Conservation (phyloP, 148 eudicot genomes). For the Camellia sinensis region DNA sequence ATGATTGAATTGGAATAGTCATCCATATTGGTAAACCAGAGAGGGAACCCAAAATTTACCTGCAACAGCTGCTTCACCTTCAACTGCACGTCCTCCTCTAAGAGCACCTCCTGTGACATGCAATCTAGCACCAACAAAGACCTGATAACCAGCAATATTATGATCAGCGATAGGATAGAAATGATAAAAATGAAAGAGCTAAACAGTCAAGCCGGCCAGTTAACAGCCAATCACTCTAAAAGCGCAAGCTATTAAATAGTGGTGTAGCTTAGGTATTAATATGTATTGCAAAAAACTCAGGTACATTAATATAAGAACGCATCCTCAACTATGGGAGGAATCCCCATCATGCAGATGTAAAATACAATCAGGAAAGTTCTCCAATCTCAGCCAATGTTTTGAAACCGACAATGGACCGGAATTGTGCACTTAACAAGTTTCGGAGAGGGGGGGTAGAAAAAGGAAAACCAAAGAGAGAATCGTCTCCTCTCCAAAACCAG, state of each 20-base stretch:
- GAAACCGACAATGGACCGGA: neutral
- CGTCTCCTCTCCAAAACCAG: neutral
- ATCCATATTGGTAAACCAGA: constrained; percentile 1
- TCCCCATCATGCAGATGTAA: neutral
- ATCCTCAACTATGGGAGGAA: neutral
- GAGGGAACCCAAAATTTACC: constrained; percentile 39
- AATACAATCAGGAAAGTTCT: neutral
- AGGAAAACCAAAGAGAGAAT: neutral
- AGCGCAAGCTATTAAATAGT: neutral
- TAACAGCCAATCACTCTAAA: neutral
- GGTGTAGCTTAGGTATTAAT: neutral
- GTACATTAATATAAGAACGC: neutral
- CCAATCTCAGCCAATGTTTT: neutral
- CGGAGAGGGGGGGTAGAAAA: neutral
- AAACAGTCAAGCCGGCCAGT: neutral
- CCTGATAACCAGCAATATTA: constrained; percentile 49
- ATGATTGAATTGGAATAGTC: neutral
- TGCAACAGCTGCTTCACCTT: constrained; percentile 83
- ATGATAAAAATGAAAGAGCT: neutral
- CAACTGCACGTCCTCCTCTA: constrained; percentile 87
- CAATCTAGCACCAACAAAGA: constrained; percentile 94
- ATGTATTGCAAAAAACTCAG: neutral
- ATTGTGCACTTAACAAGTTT: neutral
- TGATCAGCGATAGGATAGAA: constrained; percentile 1
- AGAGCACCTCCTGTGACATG: constrained; percentile 97